Evolutionary conservation across 164 flowering plant species (phyloP), one percentile per base, ranked within the genome.

Genomic region (Houttuynia cordata): DNA sequence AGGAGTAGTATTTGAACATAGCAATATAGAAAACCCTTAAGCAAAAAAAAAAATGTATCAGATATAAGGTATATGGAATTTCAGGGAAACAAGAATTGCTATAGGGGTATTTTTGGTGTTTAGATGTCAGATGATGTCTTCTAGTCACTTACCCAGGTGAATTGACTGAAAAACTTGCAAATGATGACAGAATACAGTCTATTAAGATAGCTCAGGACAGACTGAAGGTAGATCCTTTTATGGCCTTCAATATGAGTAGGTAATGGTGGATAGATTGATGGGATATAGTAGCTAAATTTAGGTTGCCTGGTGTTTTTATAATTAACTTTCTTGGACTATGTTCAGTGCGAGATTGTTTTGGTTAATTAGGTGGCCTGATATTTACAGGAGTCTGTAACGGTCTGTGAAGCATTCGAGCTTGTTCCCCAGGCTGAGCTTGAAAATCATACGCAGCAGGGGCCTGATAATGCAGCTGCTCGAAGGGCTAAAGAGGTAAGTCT

Each of bases 351-450:
- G 23, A 30, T 49, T 17, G 14, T 45, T 17, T 59, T 67, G 51
- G 18, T 61, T 58, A 40, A 55, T 39, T 18, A 65, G 41, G 34
- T 24, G 62, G 51, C 18, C 50, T 64, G 9, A 66, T 69, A 12
- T 45, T n/a, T 45, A 45, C 66, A 94, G 99, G 96, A 88, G 65
- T 91, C 88, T 70, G 65, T 91, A 47, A 77, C 96, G 41, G 83
- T 83, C 67, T 91, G 99, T 77, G 99, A 94, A 73, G 74, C 80
- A n/a, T 78, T 94, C 91, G 99, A 91, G 67, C 94, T 94, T 75
- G 77, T 94, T 61, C 97, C 94, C 14, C 75, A 84, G 68, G 96
- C 88, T 18, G 99, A 88, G 73, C 70, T 84, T 56, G 81, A 81
- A 66, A 52, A 72, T 34, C 70, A 72, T 56, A 51, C 52, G 4